These are phyloP conservation scores for Hymenoscyphus scutula DNA, from an alignment of 2,329 filamentous ascomycete genomes.

Conservation along the genomic window DNA sequence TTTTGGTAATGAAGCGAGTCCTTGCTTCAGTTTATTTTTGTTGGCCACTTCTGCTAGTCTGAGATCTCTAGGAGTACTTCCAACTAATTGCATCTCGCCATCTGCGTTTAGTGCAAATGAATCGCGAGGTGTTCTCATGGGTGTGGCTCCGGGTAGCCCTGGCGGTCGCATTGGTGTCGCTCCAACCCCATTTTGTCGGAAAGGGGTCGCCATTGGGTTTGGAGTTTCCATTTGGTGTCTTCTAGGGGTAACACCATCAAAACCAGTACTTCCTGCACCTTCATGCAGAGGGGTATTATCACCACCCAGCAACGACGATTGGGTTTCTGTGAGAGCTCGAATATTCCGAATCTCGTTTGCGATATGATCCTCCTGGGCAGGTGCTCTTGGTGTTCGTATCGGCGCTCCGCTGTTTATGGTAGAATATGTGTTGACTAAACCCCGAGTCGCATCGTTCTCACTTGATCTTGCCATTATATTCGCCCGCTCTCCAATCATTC, in stretches of 20 bases:
- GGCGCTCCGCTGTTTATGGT: slow-evolving; percentile 78
- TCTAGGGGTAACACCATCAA: slow-evolving; percentile 79
- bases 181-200: slow-evolving; percentile 65
- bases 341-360: slow-evolving; percentile 97
- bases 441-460: slow-evolving; percentile 81
- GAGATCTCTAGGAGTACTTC: slow-evolving; percentile 74
- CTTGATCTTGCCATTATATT: slow-evolving; percentile 70
- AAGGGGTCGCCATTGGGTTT: slow-evolving; percentile 90
- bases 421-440: slow-evolving; percentile 83
- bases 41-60: slow-evolving; percentile 67
- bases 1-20: slow-evolving; percentile 81
- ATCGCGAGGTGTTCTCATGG: slow-evolving; percentile 84
- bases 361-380: slow-evolving; percentile 90
- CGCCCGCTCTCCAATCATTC: slow-evolving; percentile 85
- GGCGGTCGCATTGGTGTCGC: slow-evolving; percentile 62
- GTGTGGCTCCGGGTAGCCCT: slow-evolving; percentile 71
- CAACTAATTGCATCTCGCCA: slow-evolving; percentile 62
- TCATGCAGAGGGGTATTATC: slow-evolving; percentile 90
- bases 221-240: slow-evolving; percentile 84
- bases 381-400: slow-evolving; percentile 86
- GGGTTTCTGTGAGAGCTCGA: slow-evolving; percentile 83
- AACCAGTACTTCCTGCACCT: slow-evolving; percentile 78
- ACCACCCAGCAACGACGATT: slow-evolving; percentile 88
- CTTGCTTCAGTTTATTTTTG: slow-evolving; percentile 65
- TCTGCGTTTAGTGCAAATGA: slow-evolving; percentile 78